These are phyloP conservation scores for Epichloe sibirici DNA, from an alignment of 2,329 filamentous ascomycete species.

Conservation along the genomic window DNA sequence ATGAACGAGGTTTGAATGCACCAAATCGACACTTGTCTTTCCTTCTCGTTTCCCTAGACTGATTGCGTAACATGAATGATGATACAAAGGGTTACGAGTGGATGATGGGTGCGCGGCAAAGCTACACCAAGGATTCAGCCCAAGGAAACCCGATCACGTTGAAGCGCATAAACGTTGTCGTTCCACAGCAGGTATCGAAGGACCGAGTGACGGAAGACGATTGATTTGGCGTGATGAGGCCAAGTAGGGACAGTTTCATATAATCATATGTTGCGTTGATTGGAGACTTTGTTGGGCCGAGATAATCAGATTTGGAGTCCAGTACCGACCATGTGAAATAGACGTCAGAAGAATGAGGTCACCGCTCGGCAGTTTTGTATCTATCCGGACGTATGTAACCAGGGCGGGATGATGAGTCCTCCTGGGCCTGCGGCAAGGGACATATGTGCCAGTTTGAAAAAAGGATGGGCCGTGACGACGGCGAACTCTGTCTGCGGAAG, in stretches of 20 bases:
- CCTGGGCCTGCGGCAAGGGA: too few relatives aligned
- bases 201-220: background rate
- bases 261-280: background rate
- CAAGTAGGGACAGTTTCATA: background rate
- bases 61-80: conserved; percentile 1
- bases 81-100: background rate
- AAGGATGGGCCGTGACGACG: background rate
- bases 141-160: conserved; percentile 1
- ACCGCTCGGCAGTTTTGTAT: background rate
- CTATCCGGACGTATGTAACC: background rate
- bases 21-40: conserved; percentile 2
- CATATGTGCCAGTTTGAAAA: background rate
- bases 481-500: background rate
- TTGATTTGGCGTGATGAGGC: background rate
- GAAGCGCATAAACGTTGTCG: background rate
- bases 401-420: background rate
- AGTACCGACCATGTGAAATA: background rate
- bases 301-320: background rate
- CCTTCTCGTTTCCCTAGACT: background rate
- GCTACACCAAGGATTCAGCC: conserved; percentile 1
- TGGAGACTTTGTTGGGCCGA: background rate
- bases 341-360: background rate
- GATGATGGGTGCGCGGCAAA: background rate
- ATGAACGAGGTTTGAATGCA: background rate
- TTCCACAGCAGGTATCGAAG: background rate